Evolutionary conservation across 169 alveolate species (phyloP), one percentile per base, ranked within the genome.

Genomic region (Babesia ovata): DNA sequence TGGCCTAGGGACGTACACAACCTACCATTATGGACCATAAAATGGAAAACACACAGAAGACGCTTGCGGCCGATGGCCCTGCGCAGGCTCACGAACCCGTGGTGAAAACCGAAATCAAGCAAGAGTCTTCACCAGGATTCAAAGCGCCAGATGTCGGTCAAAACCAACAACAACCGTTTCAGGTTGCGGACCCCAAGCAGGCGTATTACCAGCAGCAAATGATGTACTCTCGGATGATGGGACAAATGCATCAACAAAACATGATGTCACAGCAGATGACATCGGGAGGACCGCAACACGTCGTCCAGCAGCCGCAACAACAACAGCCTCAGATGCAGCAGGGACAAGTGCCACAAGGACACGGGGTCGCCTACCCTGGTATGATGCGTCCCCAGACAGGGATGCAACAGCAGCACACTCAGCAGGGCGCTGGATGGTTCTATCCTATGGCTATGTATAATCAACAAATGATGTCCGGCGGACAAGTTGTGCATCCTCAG

Each of bases 401-500:
- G 60, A 83, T 83, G 90, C 79, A 39, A 36, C 83, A 69, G 56
- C 78, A 63, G 50, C 75, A 60, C 19, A 61, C 19, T 4, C 75
- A 76, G 4, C 81, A 83, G 66, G 76, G 76, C 24, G 29, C 54
- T 0, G 66, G 66, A 54, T 67, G 76, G 76, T 67, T 14, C 45
- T 67, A 52, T 44, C 76, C 65, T 4, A 67, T 67, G 76, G 52
- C 52, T 56, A 54, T 67, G 66, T 67, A 67, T 53, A 67, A 71
- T 54, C 81, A 71, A 33, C 81, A 58, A 22, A 26, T 57, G 56
- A 70, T 70, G 78, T 16, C 48, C 0, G 83, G 87, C 10, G 74
- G 73, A 50, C 82, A 57, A 52, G 69, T 67, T 60, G 67, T 81
- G 85, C 88, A 67, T 58, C 81, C 67, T 14, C 78, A 63, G 36